Conservation (phyloP, 2,329 filamentous ascomycete genomes). For the Penicillium italicum region DNA sequence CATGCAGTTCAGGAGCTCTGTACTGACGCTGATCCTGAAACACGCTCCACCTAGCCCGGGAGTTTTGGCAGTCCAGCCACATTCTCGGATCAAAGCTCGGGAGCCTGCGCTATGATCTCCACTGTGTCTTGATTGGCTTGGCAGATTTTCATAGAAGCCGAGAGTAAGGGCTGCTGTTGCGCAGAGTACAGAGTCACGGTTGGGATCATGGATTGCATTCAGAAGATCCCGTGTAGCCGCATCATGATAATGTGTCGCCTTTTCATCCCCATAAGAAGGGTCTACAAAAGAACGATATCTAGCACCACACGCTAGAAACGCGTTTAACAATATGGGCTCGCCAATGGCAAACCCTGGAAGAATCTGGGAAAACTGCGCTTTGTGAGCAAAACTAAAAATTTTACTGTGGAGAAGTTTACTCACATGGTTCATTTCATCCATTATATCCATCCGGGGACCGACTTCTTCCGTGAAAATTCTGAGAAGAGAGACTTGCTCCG, state of each 20-base stretch:
- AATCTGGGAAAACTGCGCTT: constrained; percentile 65
- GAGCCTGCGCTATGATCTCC: constrained; percentile 89
- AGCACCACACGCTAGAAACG: constrained; percentile 82
- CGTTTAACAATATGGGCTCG: constrained; percentile 84
- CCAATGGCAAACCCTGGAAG: constrained; percentile 79
- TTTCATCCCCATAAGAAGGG: constrained; percentile 67
- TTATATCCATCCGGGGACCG: constrained; percentile 88
- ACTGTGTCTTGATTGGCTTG: constrained; percentile 69
- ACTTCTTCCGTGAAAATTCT: constrained; percentile 90
- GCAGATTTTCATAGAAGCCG: constrained; percentile 93
- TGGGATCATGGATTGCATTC: constrained; percentile 73
- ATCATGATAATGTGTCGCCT: constrained; percentile 79
- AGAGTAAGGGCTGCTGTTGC: constrained; percentile 83
- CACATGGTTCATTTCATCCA: constrained; percentile 76
- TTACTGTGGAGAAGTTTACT: constrained; percentile 16
- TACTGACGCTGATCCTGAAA: constrained; percentile 89
- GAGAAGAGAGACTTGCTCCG: constrained; percentile 83
- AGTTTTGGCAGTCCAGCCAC: constrained; percentile 77
- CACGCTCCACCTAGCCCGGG: constrained; percentile 79
- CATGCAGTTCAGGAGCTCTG: constrained; percentile 85
- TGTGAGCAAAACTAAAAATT: constrained; percentile 5
- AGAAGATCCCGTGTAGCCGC: constrained; percentile 76
- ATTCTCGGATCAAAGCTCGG: constrained; percentile 81
- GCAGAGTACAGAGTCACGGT: constrained; percentile 78
- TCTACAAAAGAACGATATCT: constrained; percentile 73